A percentile compares a stretch with the other conserved stretches of the same genome.
Conservation (phyloP, 768 basidiomycete genomes). For the Termitomyces sp. region DNA sequence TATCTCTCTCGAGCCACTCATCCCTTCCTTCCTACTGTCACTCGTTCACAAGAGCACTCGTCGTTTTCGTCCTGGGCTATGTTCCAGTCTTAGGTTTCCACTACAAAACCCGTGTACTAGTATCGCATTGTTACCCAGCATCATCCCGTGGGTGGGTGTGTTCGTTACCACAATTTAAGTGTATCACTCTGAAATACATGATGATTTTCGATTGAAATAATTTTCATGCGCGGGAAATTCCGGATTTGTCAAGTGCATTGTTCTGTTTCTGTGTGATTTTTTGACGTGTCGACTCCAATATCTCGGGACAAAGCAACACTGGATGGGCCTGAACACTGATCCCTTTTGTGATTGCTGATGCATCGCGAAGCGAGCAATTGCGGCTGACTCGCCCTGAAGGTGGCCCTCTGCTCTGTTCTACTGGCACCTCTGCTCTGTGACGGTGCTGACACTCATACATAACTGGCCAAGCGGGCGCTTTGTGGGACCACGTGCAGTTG, state of each 20-base stretch:
- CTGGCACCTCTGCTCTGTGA: background rate
- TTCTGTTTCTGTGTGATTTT: background rate
- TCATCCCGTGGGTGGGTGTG: conserved; percentile 16
- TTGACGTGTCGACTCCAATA: background rate
- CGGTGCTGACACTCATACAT: background rate
- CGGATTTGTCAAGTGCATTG: background rate
- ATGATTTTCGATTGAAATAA: background rate
- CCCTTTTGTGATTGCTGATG: background rate
- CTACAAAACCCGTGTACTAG: conserved; percentile 42
- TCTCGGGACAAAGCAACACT: background rate
- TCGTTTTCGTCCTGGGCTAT: conserved; percentile 32
- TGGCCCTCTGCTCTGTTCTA: background rate
- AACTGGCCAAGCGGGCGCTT: background rate
- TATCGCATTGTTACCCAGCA: conserved; percentile 22
- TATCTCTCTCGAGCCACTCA: conserved; percentile 24
- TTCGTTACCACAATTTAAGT: conserved; percentile 10
- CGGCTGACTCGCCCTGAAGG: background rate
- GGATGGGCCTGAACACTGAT: background rate
- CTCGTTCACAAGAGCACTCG: conserved; percentile 33
- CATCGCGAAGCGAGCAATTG: background rate
- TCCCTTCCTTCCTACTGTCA: conserved; percentile 29
- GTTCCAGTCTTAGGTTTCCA: conserved; percentile 30
- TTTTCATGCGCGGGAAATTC: background rate
- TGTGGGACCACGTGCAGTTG: background rate
- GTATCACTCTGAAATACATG: conserved; percentile 13